Conservation (phyloP, 768 basidiomycete species). For the Hypsizygus marmoreus region DNA sequence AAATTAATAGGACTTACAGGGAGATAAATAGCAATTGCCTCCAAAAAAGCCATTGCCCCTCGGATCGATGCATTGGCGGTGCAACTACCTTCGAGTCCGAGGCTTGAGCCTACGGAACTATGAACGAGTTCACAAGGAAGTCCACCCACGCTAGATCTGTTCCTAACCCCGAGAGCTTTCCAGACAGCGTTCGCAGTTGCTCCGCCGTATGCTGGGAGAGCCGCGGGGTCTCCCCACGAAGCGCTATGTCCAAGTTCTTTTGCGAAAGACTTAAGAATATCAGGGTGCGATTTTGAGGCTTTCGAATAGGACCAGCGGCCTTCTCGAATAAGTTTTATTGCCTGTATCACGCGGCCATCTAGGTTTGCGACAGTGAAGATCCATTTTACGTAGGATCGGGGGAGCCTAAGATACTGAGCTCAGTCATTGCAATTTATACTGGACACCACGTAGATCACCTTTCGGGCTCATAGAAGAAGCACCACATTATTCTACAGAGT, state of each 20-base stretch:
- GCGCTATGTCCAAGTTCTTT: constrained; percentile 58
- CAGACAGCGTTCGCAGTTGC: constrained; percentile 50
- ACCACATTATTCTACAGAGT: constrained; percentile 78
- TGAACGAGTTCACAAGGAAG: constrained; percentile 79
- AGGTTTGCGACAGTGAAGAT: constrained; percentile 70
- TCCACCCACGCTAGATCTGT: constrained; percentile 61
- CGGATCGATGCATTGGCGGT: constrained; percentile 57
- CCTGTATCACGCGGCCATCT: constrained; percentile 57
- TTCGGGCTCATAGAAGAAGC: constrained; percentile 77
- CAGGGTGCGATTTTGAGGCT: constrained; percentile 37
- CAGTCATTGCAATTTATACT: constrained; percentile 3
- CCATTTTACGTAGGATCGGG: constrained; percentile 75
- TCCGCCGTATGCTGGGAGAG: constrained; percentile 67
- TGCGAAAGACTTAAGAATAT: constrained; percentile 49
- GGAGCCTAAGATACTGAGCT: constrained; percentile 41
- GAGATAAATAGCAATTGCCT: constrained; percentile 68
- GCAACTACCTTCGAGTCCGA: constrained; percentile 59
- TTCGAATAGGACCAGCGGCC: constrained; percentile 62
- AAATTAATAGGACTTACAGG: constrained; percentile 61
- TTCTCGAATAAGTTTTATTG: constrained; percentile 54
- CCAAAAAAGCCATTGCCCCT: constrained; percentile 55
- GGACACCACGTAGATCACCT: constrained; percentile 40
- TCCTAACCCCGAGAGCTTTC: constrained; percentile 55
- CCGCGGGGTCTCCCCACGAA: constrained; percentile 62
- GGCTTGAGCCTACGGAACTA: constrained; percentile 46